These are phyloP conservation scores for Solanum appendiculatum DNA, from an alignment of 257 asterid genomes.

Conservation along the genomic window DNA sequence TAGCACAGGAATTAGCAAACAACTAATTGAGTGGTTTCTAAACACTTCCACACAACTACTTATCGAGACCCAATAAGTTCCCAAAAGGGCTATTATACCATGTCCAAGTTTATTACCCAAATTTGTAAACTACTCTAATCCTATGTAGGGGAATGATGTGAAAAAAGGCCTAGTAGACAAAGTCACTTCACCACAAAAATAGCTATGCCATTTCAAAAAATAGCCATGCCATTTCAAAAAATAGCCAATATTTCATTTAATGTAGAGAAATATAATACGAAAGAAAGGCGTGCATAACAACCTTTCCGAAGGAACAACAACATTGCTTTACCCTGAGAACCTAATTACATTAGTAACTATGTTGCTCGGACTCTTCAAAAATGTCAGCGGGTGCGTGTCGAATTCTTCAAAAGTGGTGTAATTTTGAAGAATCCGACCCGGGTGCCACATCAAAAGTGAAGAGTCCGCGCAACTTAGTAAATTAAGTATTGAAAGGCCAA, in stretches of 20 bases:
- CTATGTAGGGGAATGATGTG: background rate
- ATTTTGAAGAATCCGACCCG: too few species aligned
- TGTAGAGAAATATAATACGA: slow-evolving; percentile 2
- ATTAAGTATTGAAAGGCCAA: background rate
- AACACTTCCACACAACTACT: background rate
- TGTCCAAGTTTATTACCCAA: background rate
- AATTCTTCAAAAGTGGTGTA: too few species aligned
- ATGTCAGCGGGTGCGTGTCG: background rate
- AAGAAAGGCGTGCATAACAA: slow-evolving; percentile 10
- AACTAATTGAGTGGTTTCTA: background rate
- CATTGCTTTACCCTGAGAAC: slow-evolving; percentile 41
- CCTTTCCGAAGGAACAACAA: slow-evolving; percentile 66
- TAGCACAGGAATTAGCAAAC: background rate
- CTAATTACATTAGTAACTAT: slow-evolving; percentile 28
- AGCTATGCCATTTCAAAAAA: background rate
- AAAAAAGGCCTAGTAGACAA: background rate
- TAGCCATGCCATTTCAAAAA: background rate
- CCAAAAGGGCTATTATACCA: background rate
- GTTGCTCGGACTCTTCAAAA: slow-evolving; percentile 25
- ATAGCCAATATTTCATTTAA: background rate
- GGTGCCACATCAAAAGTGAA: too few species aligned
- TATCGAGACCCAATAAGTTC: background rate
- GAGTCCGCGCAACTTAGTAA: background rate
- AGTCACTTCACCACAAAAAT: background rate
- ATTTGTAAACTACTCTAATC: background rate